phyloP scores from a whole-genome alignment of 2,329 filamentous ascomycete species.

The Epichloe festucae region DNA sequence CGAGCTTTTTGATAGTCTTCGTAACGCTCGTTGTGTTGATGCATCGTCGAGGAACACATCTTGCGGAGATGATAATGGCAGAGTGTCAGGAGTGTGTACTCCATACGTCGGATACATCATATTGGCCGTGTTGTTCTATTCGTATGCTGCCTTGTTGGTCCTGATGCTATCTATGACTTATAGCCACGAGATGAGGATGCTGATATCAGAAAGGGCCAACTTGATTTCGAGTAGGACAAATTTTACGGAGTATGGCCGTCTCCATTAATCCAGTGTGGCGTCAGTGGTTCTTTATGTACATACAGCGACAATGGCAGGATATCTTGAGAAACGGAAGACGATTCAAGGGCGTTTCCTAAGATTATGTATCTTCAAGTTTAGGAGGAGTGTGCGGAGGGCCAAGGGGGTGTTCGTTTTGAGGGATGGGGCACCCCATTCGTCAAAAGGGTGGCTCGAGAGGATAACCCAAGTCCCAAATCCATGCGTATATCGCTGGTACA shows the following conservation, averaged over 20 bases:
- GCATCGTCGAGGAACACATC: constrained; percentile 38
- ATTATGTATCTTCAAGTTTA: constrained; percentile 19
- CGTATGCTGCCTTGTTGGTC: background rate
- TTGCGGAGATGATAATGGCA: constrained; percentile 15
- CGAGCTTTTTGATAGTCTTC: constrained; percentile 35
- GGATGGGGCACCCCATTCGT: constrained; percentile 19
- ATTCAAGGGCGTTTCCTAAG: constrained; percentile 12
- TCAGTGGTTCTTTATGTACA: background rate
- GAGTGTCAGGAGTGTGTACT: constrained; percentile 13
- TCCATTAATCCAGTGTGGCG: background rate
- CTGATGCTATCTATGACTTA: background rate
- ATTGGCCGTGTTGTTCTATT: background rate
- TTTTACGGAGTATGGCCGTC: too few relatives aligned
- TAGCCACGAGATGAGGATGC: background rate
- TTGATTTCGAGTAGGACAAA: too few relatives aligned
- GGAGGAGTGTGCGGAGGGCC: background rate
- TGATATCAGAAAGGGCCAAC: too few relatives aligned
- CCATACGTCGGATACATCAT: constrained; percentile 20
- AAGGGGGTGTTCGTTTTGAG: constrained; percentile 13
- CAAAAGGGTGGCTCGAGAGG: constrained; percentile 14
- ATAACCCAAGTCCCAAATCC: constrained; percentile 21
- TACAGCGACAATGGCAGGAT: background rate
- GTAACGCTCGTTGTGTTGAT: constrained; percentile 36
- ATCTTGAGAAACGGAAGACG: background rate
- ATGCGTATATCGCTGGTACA: constrained; percentile 15